Evolutionary conservation across 176 grass and related monocot species (phyloP).

Genomic region (Hsuehochloa calcarea): DNA sequence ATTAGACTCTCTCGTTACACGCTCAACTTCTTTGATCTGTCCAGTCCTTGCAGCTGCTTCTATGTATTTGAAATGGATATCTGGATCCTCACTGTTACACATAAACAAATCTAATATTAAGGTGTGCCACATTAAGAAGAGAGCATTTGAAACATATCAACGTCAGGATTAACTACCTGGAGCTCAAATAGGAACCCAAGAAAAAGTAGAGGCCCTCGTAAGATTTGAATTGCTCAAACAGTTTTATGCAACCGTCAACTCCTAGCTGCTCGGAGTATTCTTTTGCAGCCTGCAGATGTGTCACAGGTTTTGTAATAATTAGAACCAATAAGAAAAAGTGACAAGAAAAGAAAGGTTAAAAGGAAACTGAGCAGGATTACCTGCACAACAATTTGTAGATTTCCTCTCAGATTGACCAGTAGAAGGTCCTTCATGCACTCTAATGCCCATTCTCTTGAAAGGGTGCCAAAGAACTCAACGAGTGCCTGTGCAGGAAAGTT

Average conservation of each 20-base stretch:
- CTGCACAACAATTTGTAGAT: constrained; percentile 99
- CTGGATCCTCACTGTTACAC: constrained; percentile 76
- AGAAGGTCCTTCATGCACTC: constrained; percentile 99
- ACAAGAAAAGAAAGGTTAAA: background rate
- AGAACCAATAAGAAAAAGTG: background rate
- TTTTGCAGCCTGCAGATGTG: constrained; percentile 64
- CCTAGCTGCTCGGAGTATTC: constrained; percentile 93
- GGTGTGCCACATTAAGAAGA: background rate
- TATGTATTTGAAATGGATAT: constrained; percentile 98
- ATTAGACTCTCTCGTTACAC: constrained; percentile 97
- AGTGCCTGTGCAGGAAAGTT: constrained; percentile 55
- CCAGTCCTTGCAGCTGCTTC: constrained; percentile 95
- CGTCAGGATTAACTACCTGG: constrained; percentile 60
- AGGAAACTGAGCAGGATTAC: constrained; percentile 36
- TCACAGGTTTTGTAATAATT: constrained; percentile 8
- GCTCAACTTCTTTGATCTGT: constrained; percentile 98
- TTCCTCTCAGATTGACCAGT: constrained; percentile 83
- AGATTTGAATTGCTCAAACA: constrained; percentile 99
- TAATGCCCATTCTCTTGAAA: constrained; percentile 90
- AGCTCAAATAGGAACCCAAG: constrained; percentile 94
- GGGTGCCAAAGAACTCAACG: constrained; percentile 96
- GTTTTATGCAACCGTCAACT: constrained; percentile 81
- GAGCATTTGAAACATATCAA: background rate
- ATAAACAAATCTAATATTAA: constrained; percentile 44
- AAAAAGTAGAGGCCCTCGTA: constrained; percentile 98